Conservation (phyloP, 257 asterid species). For the Euphrasia confusa region DNA sequence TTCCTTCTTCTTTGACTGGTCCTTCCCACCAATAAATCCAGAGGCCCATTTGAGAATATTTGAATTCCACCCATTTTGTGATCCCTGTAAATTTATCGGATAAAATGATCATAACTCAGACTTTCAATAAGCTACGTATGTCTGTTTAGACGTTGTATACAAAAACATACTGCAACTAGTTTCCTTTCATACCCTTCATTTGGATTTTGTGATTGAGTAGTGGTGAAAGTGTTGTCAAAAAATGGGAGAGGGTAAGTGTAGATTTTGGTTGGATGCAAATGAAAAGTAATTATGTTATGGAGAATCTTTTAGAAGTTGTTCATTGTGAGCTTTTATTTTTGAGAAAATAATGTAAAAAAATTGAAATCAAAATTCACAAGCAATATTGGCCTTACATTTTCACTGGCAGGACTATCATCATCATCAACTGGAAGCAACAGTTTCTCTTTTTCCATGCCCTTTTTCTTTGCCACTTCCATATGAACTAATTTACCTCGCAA, state of each 20-base stretch:
- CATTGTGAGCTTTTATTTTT: too few relatives aligned
- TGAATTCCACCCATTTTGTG: constrained; percentile 74
- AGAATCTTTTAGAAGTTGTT: too few relatives aligned
- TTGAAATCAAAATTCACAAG: background rate
- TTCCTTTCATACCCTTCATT: too few relatives aligned
- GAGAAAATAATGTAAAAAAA: too few relatives aligned
- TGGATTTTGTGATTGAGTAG: too few relatives aligned
- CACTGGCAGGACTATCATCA: constrained; percentile 37
- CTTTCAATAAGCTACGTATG: constrained; percentile 10
- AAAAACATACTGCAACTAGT: background rate
- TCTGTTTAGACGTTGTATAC: constrained; percentile 11
- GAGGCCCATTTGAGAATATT: constrained; percentile 96
- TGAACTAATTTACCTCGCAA: constrained; percentile 84
- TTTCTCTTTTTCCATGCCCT: constrained; percentile 85
- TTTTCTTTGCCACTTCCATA: constrained; percentile 82
- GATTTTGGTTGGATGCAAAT: too few relatives aligned
- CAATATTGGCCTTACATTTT: constrained; percentile 28
- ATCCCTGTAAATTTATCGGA: constrained; percentile 42
- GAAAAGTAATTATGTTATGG: too few relatives aligned
- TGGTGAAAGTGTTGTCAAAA: too few relatives aligned
- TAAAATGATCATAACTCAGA: constrained; percentile 12
- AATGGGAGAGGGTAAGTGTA: too few relatives aligned
- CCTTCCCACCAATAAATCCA: constrained; percentile 78
- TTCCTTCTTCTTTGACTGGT: constrained; percentile 55
- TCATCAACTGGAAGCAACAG: constrained; percentile 66